A percentile compares a stretch with the other conserved stretches of the same genome.
Conservation (phyloP, 768 basidiomycete genomes). For the Rhodotorula taiwanensis region DNA sequence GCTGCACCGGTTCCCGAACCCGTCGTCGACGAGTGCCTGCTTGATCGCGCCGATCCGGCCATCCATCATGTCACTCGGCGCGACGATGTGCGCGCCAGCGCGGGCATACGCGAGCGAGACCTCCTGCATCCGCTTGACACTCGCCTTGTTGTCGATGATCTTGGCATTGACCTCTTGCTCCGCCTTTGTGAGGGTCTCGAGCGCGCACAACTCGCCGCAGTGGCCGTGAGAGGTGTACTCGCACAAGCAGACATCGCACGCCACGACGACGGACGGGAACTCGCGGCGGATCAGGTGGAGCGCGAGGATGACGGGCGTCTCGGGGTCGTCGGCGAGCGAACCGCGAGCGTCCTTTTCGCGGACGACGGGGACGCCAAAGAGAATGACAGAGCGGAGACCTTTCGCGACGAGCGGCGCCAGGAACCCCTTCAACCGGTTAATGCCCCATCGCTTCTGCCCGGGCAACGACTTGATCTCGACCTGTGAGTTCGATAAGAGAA, state of each 20-base stretch:
- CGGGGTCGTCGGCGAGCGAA: constrained; percentile 77
- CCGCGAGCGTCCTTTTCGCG: constrained; percentile 74
- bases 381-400: constrained; percentile 81
- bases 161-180: constrained; percentile 49
- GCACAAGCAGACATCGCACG: constrained; percentile 96
- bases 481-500: constrained; percentile 54
- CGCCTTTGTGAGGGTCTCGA: constrained; percentile 45
- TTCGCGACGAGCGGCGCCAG: constrained; percentile 79
- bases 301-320: constrained; percentile 90
- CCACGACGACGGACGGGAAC: constrained; percentile 81
- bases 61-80: constrained; percentile 99
- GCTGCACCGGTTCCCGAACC: constrained; percentile 77
- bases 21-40: constrained; percentile 68
- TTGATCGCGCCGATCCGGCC: constrained; percentile 83
- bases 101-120: constrained; percentile 86
- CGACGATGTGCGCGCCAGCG: constrained; percentile 96
- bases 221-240: constrained; percentile 99
- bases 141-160: constrained; percentile 63
- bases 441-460: constrained; percentile 85
- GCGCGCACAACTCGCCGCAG: constrained; percentile 64
- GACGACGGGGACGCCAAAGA: constrained; percentile 85
- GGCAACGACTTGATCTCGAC: constrained; percentile 71
- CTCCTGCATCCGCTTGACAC: constrained; percentile 79
- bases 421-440: constrained; percentile 85
- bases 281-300: constrained; percentile 66